A percentile compares a stretch with the other conserved stretches of the same genome.
phyloP scores from a whole-genome alignment of 2,329 filamentous ascomycete genomes.

The Fusarium albosuccineum region DNA sequence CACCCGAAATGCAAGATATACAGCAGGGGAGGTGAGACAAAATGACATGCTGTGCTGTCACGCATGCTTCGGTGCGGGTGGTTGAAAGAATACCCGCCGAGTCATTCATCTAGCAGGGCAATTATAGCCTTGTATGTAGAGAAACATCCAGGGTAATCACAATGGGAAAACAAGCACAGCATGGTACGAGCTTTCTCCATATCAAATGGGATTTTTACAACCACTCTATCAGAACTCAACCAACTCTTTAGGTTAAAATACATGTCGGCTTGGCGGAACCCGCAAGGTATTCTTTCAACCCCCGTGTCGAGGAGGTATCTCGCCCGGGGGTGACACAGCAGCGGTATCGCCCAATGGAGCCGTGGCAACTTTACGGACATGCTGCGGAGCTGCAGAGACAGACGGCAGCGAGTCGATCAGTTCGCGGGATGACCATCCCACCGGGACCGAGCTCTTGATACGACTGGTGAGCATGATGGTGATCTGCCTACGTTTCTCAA shows the following conservation, averaged over 20 bases:
- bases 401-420: conserved; percentile 35
- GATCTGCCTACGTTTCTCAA: not conserved
- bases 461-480: not conserved
- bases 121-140: no score
- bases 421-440: conserved; percentile 27
- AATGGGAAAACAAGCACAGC: no score
- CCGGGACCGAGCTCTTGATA: conserved; percentile 22
- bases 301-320: conserved; percentile 24
- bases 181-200: no score
- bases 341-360: conserved; percentile 36
- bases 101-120: no score
- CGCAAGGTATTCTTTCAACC: no score
- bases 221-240: no score
- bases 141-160: no score
- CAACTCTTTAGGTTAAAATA: no score
- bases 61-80: conserved; percentile 6
- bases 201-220: no score
- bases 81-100: no score
- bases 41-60: conserved; percentile 20
- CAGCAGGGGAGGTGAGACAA: conserved; percentile 11
- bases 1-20: conserved; percentile 14
- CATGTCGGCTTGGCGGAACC: no score
- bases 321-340: conserved; percentile 30
- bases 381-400: conserved; percentile 24
- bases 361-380: conserved; percentile 28